A percentile compares a stretch with the other conserved stretches of the same genome.
phyloP scores from a whole-genome alignment of 257 asterid genomes.

The Solanum arcanum region DNA sequence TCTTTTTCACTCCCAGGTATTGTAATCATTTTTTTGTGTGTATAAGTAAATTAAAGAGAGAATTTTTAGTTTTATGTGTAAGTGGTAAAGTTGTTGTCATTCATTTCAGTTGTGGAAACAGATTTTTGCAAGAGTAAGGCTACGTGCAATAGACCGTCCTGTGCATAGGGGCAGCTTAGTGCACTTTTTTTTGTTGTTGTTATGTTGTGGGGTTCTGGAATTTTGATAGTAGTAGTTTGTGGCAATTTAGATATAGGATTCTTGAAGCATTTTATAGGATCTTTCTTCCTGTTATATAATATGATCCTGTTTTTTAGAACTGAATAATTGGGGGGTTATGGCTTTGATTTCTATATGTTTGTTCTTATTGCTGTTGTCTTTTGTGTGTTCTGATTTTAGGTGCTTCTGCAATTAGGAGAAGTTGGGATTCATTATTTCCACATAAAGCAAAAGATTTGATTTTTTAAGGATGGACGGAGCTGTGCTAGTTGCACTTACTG shows the following conservation, averaged over 20 bases:
- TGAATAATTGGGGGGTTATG: neutral
- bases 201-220: neutral
- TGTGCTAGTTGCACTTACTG: conserved; percentile 69
- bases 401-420: neutral
- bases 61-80: neutral
- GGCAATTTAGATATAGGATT: neutral
- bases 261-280: neutral
- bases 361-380: neutral
- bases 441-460: neutral
- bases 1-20: neutral
- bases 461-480: conserved; percentile 58
- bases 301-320: neutral
- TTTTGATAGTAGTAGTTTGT: neutral
- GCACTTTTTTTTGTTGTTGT: neutral
- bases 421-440: neutral
- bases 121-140: neutral
- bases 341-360: neutral
- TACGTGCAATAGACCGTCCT: neutral
- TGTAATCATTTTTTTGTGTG: neutral
- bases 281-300: neutral
- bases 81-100: neutral
- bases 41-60: neutral
- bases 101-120: neutral
- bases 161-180: neutral
- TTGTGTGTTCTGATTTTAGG: neutral